These are phyloP conservation scores for Globisporangium splendens DNA, from an alignment of 352 stramenopile genomes.

Conservation along the genomic window DNA sequence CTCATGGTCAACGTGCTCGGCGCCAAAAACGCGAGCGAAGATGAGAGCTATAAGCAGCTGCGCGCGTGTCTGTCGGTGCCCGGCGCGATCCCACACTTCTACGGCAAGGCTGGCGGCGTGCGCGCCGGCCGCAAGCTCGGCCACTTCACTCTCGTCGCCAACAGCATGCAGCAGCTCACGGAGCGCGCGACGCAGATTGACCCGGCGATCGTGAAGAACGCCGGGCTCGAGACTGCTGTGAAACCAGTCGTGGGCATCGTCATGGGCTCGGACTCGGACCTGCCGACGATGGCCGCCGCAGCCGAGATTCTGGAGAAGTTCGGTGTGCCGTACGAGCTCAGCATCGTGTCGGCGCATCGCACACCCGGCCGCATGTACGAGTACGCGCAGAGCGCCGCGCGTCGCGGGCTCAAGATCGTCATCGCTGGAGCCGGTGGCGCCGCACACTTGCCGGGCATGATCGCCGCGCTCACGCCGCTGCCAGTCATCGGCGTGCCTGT, in stretches of 20 bases:
- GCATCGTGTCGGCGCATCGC: slow-evolving; percentile 98
- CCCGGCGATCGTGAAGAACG: slow-evolving; percentile 35
- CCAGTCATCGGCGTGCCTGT: slow-evolving; percentile 96
- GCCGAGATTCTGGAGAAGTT: slow-evolving; percentile 96
- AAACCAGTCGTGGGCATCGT: slow-evolving; percentile 79
- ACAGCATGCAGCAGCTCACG: slow-evolving; percentile 78
- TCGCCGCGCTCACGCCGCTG: slow-evolving; percentile 81
- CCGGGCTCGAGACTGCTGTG: slow-evolving; percentile 24
- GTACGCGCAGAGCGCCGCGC: slow-evolving; percentile 90
- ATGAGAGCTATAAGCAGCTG: slow-evolving; percentile 77
- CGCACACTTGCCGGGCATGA: slow-evolving; percentile 96
- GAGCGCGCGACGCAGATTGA: slow-evolving; percentile 63
- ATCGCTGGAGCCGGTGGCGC: slow-evolving; percentile 96
- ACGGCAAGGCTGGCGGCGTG: slow-evolving; percentile 89
- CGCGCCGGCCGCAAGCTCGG: slow-evolving; percentile 95
- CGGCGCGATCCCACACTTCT: slow-evolving; percentile 94
- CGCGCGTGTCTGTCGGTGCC: slow-evolving; percentile 64
- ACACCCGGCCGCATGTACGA: slow-evolving; percentile 95
- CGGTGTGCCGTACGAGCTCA: slow-evolving; percentile 94
- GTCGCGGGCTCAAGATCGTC: slow-evolving; percentile 91
- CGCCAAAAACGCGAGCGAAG: slow-evolving; percentile 51
- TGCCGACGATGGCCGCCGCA: slow-evolving; percentile 96
- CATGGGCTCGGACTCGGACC: slow-evolving; percentile 95
- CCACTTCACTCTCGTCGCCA: slow-evolving; percentile 94
- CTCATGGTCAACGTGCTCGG: slow-evolving; percentile 93